Evolutionary conservation across 2,329 filamentous ascomycete species (phyloP), one percentile per base, ranked within the genome.

Genomic region (Taxawa tesnikishii): DNA sequence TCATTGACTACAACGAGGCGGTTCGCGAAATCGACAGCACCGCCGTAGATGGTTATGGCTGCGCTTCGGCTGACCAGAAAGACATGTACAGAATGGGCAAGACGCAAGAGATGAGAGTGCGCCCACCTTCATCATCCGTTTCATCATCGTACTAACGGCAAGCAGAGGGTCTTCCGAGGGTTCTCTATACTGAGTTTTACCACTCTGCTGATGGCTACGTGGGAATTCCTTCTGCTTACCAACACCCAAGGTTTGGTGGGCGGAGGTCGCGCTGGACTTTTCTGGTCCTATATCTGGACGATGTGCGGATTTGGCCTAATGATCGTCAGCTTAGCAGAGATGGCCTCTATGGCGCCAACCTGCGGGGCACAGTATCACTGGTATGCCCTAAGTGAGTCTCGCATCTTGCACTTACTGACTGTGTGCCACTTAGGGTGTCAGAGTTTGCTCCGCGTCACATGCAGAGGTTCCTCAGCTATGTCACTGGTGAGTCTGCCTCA

Each of bases 121-220:
- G 35, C 24, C 14, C 14, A 11, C 5, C 23, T 19, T 11, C 4
- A 5, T n/a, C 5, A 19, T 18, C 21, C n/a, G n/a, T 24, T 24
- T n/a, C 8, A 21, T 5, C 15, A n/a, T 4, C n/a, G 24, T 29
- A 29, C 28, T 15, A 13, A 41, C 13, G 4, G 7, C 2, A 6
- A 8, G 9, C 11, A 57, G 55, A 50, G 65, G 34, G 64, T 65
- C 37, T 70, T 68, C 36, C 50, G 57, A 4, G 62, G 63, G 39
- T 42, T 65, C 29, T 61, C 62, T 2, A 65, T 65, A 8, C 45
- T 70, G n/a, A 62, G 62, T 1, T 68, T 69, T 33, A 60, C 59
- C 14, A 63, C 62, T 35, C 60, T 64, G 7, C 55, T 66, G 25
- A 60, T 68, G 46, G 62, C 59, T 26, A 68, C 67, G 0, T 70